Percentiles rank a stretch among this genome's conserved stretches.
Evolutionary conservation across 208 protist species (phyloP).

Genomic region (Acanthamoeba royreba): DNA sequence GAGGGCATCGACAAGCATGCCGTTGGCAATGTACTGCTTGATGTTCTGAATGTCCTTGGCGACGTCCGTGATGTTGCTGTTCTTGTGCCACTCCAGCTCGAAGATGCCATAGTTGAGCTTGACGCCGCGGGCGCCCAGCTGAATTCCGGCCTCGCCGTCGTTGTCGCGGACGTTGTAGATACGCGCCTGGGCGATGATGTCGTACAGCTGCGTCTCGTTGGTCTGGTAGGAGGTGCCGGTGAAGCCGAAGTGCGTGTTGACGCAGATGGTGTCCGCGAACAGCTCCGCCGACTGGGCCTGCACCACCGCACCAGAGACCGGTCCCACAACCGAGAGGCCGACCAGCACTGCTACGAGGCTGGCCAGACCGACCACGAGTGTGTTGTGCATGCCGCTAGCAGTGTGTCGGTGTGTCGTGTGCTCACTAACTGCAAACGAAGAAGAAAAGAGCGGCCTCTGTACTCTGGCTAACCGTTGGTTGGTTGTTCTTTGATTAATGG

Average conservation of each 20-base stretch:
- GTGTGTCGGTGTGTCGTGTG: no score
- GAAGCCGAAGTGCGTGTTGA: background rate
- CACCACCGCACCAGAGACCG: background rate
- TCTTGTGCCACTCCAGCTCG: background rate
- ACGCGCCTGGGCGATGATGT: background rate
- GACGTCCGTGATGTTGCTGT: background rate
- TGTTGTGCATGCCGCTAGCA: no score
- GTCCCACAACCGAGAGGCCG: background rate
- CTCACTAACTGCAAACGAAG: no score
- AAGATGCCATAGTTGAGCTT: background rate
- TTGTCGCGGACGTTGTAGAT: background rate
- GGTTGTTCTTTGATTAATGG: no score
- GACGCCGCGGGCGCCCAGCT: background rate
- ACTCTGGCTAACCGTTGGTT: no score
- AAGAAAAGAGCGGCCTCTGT: no score
- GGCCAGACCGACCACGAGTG: background rate
- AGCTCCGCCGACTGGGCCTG: background rate
- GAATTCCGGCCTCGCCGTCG: background rate
- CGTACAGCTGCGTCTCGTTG: background rate
- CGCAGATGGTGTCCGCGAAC: background rate
- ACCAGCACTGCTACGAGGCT: background rate
- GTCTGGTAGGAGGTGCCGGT: background rate
- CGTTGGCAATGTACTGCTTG: background rate
- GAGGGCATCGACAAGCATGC: background rate
- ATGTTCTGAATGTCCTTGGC: background rate